Evolutionary conservation across 1,139 yeast genomes (phyloP), one percentile per base, ranked within the genome.

Genomic region (Lodderomyces metapsilosis): DNA sequence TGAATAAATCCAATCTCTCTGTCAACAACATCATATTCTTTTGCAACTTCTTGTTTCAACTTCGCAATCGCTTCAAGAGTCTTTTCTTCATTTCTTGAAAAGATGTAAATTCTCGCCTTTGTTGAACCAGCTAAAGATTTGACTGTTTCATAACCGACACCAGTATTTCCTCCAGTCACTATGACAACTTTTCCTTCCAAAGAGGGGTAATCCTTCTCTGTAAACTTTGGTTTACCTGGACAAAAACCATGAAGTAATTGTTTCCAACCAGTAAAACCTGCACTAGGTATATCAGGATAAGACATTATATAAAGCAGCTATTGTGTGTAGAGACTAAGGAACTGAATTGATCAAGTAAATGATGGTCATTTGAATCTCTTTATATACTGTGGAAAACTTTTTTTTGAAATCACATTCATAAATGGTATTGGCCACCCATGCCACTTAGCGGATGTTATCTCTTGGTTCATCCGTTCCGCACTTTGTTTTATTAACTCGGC

Each of bases 101-200:
- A 49, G 4, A 54, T 43, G 36, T 54, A 55, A 12, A 56, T 43
- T 27, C 43, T 56, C 35, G 76, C 82, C 52, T 64, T 70, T 50
- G 68, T 70, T 49, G 51, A 53, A 2, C 62, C 59, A 11, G 52
- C 51, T n/a, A 78, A 57, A 20, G 68, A 53, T 45, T 61, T 66
- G 3, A 68, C 62, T 1, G 64, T 61, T 37, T 71, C 66, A 20
- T 57, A 55, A 2, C 60, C 60, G 35, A 56, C 45, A 18, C 60
- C 60, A 9, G 58, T 46, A 33, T 51, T 55, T 13, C 50, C 59
- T 16, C 59, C 60, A 9, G 59, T 56, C 11, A 55, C 52, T 16
- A 54, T 45, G 3, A 54, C 55, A 28, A 55, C 59, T 38, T 56
- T 56, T 5, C 51, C 58, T 20, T 54, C 48, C 22, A 55, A 43